Evolutionary conservation across 1,139 yeast genomes (phyloP), one percentile per base, ranked within the genome.

Genomic region (Scheffersomyces parashehatae): DNA sequence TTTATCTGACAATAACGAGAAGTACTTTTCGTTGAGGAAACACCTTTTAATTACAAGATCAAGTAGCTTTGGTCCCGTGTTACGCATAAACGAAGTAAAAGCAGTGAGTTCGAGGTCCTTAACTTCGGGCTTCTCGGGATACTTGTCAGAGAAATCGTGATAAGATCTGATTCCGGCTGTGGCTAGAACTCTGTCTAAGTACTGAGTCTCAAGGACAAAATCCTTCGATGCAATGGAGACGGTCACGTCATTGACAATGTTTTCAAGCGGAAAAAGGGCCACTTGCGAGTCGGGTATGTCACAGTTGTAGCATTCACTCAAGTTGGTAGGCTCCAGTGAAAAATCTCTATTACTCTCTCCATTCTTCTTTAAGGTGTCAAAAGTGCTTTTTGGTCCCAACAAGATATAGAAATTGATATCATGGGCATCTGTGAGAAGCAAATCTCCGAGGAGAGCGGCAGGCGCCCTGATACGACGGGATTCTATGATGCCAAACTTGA

Each of bases 81-180:
- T 64, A 28, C 73, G 72, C 48, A 67, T 58, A 45, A 73, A 80
- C 0, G 87, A 80, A 0, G 82, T 73, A 45, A 79, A 75, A 2
- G 76, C 77, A 0, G 86, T 80, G 3, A 82, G 45, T 47, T 79
- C 83, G 46, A 67, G 41, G 11, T 57, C 54, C 29, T 45, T 54
- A 2, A 47, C 41, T 2, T 35, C 30, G 28, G 37, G 37, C 24
- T 36, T 20, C 5, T 31, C 3, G 40, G 13, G 15, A 0, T 44
- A 51, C 4, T 51, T 49, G 15, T 47, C 48, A 1, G n/a, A 14
- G 10, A 20, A 6, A 31, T 8, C n/a, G 15, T 70, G 61, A 45
- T 72, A 73, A n/a, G 69, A 55, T 0, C 78, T 82, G 2, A 70
- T 54, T 0, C 79, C 84, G 2, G 70, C 54, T 0, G 82, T 73